Evolutionary conservation across 768 basidiomycete species (phyloP).

Genomic region (Trametes cubensis): DNA sequence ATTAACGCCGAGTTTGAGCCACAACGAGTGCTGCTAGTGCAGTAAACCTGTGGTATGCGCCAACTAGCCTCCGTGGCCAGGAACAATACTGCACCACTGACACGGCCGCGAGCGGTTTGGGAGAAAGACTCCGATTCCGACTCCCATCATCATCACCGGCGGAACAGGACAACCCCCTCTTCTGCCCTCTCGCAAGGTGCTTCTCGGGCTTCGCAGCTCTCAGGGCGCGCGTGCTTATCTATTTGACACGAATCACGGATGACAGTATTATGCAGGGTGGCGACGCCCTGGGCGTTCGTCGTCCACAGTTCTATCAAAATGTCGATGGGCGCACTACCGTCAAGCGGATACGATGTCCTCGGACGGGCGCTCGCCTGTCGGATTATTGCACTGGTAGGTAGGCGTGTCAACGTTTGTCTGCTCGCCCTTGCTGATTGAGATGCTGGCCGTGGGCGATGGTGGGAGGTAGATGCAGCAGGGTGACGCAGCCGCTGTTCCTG

Average conservation of each 20-base stretch:
- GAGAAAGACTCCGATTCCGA: conserved; percentile 9
- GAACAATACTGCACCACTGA: too few relatives aligned
- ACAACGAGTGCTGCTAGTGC: background rate
- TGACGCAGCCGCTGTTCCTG: background rate
- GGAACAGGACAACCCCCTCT: conserved; percentile 2
- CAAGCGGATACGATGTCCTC: conserved; percentile 11
- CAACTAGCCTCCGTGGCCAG: too few relatives aligned
- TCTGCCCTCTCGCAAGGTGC: conserved; percentile 5
- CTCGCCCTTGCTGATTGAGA: background rate
- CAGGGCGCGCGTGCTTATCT: conserved; percentile 8
- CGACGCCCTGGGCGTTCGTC: background rate
- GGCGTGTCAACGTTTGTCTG: background rate
- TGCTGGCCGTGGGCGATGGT: background rate
- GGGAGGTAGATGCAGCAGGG: background rate
- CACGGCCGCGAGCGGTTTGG: background rate
- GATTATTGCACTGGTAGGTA: background rate
- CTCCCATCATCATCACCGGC: conserved; percentile 14
- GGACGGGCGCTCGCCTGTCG: background rate
- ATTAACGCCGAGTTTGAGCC: background rate
- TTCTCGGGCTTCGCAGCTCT: conserved; percentile 14
- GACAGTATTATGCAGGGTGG: background rate
- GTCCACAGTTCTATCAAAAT: conserved; percentile 4
- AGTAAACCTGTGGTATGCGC: too few relatives aligned
- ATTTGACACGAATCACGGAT: background rate
- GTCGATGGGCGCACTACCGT: background rate